Evolutionary conservation across 805 yeast species (phyloP).

Genomic region (Suhomyces faveliae): DNA sequence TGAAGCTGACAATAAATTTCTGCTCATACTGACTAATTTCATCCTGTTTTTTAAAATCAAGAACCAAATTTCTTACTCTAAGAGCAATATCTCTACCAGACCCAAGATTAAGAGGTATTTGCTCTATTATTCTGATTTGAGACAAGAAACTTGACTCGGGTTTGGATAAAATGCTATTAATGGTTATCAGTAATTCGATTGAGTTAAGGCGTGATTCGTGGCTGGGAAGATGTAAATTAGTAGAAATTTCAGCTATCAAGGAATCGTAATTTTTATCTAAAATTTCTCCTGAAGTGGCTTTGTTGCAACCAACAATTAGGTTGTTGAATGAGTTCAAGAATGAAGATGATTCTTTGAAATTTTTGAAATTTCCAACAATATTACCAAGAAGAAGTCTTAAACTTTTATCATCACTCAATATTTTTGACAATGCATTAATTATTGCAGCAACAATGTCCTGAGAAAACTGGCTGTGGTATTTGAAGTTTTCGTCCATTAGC

Average conservation of each 20-base stretch:
- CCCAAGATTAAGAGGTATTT: conserved; percentile 64
- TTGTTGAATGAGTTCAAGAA: conserved; percentile 36
- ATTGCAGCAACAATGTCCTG: conserved; percentile 45
- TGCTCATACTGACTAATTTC: conserved; percentile 16
- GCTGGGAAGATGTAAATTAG: conserved; percentile 48
- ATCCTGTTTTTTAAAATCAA: conserved; percentile 33
- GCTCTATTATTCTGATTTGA: conserved; percentile 61
- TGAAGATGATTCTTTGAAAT: conserved; percentile 32
- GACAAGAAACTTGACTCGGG: conserved; percentile 43
- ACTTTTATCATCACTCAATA: conserved; percentile 18
- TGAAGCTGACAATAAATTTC: conserved; percentile 32
- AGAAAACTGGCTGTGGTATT: conserved; percentile 21
- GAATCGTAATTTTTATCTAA: conserved; percentile 8
- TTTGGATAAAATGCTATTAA: conserved; percentile 18
- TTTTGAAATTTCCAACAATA: conserved; percentile 17
- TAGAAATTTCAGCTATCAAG: conserved; percentile 14
- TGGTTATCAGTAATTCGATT: conserved; percentile 43
- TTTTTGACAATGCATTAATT: conserved; percentile 30
- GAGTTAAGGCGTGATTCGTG: conserved; percentile 51
- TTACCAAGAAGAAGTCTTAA: conserved; percentile 14
- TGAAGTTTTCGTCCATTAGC: conserved; percentile 9
- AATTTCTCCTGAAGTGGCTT: background rate
- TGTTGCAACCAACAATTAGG: conserved; percentile 17
- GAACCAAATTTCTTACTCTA: conserved; percentile 60
- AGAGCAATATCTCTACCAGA: conserved; percentile 73